Base-by-base conservation (phyloP, 805 yeast genomes). In the Candida silvatica region DNA sequence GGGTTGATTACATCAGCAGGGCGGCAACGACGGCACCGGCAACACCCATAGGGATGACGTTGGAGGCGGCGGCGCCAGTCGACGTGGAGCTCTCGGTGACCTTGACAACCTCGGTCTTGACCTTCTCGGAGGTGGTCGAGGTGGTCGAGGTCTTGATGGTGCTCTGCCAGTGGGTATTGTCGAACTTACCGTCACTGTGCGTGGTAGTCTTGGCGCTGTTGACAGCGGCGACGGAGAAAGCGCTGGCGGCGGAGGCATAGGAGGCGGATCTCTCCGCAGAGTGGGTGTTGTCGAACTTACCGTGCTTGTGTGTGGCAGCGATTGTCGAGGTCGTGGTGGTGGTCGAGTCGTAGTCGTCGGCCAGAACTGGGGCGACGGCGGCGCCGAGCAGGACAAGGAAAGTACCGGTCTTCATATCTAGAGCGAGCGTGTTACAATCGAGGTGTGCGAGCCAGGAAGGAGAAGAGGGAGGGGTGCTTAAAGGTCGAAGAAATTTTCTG, bases 231-330 rank as follows among this genome's bases (percentile, higher is more conserved):
- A n/a, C n/a, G n/a, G n/a, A n/a, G n/a, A 43, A 52, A 6, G 67
- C 39, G 56, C 64, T 71, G 36, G 70, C 64, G 20, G 56, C 51
- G 51, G 40, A 40, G 25, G 39, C 49, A 8, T 64, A 39, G 37
- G 56, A 61, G 44, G 44, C 47, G 24, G 54, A 26, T 26, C n/a
- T 26, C 7, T 6, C 6, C 29, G 11, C 29, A 26, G 45, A 45
- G 34, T 40, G n/a, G 18, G 17, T 36, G 1, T 14, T 23, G 32
- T 42, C 66, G 48, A 73, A 73, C 52, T 62, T 66, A 48, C 83
- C 83, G 41, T 60, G 62, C 43, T 54, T 65, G 61, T 75, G 77
- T 30, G 64, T 76, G 71, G 35, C 59, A 37, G 69, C 53, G 12
- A 56, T 45, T 15, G 60, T 41, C 31, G 43, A 47, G 18, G 54